Evolutionary conservation across 768 basidiomycete genomes (phyloP).

Genomic region (Serendipita indica): DNA sequence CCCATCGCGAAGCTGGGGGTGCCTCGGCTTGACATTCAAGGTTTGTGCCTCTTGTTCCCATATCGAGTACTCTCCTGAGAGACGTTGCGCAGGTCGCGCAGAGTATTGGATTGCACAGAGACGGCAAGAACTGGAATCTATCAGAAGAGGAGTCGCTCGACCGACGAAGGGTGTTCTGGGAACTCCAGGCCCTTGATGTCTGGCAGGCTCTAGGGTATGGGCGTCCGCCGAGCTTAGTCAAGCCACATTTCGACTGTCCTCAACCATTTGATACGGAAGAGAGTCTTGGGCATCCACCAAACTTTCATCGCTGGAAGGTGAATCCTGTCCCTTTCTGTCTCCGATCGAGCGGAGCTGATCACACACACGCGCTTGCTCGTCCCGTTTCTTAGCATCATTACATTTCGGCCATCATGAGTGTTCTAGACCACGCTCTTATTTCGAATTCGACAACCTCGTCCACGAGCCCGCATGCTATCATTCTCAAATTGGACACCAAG

Average conservation of each 20-base stretch:
- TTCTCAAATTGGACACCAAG: constrained; percentile 1
- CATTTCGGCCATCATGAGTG: neutral
- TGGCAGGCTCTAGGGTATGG: neutral
- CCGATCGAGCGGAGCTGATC: too few species aligned
- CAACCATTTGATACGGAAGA: constrained; percentile 2
- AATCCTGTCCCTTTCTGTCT: too few species aligned
- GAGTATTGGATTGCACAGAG: neutral
- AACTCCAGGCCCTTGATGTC: neutral
- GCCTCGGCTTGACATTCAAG: neutral
- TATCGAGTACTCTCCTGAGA: neutral
- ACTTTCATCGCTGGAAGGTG: neutral
- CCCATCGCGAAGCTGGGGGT: neutral
- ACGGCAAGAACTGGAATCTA: neutral
- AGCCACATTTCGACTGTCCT: neutral
- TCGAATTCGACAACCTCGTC: neutral
- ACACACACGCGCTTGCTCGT: too few species aligned
- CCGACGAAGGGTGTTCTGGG: neutral
- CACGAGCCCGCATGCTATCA: neutral
- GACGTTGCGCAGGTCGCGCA: neutral
- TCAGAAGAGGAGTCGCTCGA: neutral
- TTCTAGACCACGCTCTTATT: neutral
- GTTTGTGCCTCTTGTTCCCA: neutral
- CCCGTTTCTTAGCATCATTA: constrained; percentile 4
- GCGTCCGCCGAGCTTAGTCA: neutral
- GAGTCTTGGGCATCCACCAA: constrained; percentile 1